Percentiles rank a stretch among this genome's conserved stretches.
Conservation (phyloP, 495 filamentous ascomycete species). For the Penicillium bovifimosum region DNA sequence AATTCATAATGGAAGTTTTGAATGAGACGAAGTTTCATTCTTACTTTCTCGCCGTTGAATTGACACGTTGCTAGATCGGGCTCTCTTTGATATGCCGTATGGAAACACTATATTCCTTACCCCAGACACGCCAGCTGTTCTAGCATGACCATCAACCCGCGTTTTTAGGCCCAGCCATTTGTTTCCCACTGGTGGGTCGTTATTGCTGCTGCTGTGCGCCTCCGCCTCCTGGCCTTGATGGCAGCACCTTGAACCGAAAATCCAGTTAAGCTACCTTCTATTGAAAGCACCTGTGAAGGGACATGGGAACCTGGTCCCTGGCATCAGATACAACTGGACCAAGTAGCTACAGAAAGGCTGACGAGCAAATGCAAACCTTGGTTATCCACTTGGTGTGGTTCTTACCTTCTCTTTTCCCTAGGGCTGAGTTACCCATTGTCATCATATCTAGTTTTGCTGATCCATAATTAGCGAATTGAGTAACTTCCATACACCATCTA, state of each 20-base stretch:
- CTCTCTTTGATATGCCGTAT: slow-evolving; percentile 5
- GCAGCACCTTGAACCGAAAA: slow-evolving; percentile 19
- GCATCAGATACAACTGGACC: slow-evolving; percentile 7
- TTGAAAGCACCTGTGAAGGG: slow-evolving; percentile 84
- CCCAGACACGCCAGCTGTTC: background rate
- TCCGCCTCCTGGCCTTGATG: slow-evolving; percentile 56
- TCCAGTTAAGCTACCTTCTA: slow-evolving; percentile 27
- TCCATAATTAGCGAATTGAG: slow-evolving; percentile 57
- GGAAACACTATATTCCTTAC: background rate
- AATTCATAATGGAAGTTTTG: slow-evolving; percentile 27
- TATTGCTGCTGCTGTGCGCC: slow-evolving; percentile 66
- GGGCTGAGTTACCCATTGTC: slow-evolving; percentile 61
- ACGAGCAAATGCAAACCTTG: slow-evolving; percentile 52
- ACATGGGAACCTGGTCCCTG: slow-evolving; percentile 50
- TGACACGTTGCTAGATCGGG: slow-evolving; percentile 10
- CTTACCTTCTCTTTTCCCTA: slow-evolving; percentile 57
- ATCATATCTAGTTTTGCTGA: slow-evolving; percentile 52
- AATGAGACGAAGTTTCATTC: slow-evolving; percentile 34
- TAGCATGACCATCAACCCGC: slow-evolving; percentile 43
- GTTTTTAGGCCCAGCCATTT: slow-evolving; percentile 81
- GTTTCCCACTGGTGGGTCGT: slow-evolving; percentile 71
- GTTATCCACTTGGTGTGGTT: slow-evolving; percentile 79
- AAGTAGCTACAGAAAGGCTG: background rate
- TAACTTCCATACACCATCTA: slow-evolving; percentile 63
- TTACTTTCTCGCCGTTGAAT: slow-evolving; percentile 4